These are phyloP conservation scores for Chlamydomonas sp. DNA, from an alignment of 139 green algal genomes.

Conservation along the genomic window DNA sequence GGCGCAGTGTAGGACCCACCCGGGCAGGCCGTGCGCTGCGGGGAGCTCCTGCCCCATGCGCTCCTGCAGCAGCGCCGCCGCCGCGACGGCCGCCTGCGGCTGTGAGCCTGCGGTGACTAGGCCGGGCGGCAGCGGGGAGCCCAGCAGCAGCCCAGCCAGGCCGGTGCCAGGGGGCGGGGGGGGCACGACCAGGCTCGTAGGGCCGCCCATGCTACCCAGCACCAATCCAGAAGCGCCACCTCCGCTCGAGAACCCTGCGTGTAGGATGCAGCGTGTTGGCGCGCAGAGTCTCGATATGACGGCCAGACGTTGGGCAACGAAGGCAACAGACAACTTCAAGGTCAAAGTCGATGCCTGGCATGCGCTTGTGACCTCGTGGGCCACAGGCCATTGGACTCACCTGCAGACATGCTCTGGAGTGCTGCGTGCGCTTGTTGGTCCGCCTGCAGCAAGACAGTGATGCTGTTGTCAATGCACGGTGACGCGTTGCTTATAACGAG, in stretches of 20 bases:
- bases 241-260: too few relatives aligned
- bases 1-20: background rate
- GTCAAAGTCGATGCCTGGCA: too few relatives aligned
- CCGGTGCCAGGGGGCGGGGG: conserved; percentile 5
- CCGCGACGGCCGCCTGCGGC: conserved; percentile 4
- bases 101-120: background rate
- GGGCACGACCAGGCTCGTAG: background rate
- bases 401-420: conserved; percentile 9
- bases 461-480: background rate
- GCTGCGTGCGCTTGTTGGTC: conserved; percentile 6
- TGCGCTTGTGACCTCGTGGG: too few relatives aligned
- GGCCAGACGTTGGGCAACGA: too few relatives aligned
- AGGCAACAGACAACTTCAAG: too few relatives aligned
- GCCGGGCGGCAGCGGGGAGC: conserved; percentile 11
- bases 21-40: conserved; percentile 4
- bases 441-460: background rate
- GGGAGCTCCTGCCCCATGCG: conserved; percentile 22
- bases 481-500: background rate
- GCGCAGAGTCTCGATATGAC: too few relatives aligned
- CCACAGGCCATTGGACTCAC: background rate
- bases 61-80: conserved; percentile 20
- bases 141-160: conserved; percentile 30
- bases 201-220: too few relatives aligned
- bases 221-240: too few relatives aligned
- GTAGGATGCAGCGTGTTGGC: too few relatives aligned